A percentile compares a stretch with the other conserved stretches of the same genome.
phyloP scores from a whole-genome alignment of 1,284 basidiomycete genomes.

The Apiotrichum akiyoshidainum region DNA sequence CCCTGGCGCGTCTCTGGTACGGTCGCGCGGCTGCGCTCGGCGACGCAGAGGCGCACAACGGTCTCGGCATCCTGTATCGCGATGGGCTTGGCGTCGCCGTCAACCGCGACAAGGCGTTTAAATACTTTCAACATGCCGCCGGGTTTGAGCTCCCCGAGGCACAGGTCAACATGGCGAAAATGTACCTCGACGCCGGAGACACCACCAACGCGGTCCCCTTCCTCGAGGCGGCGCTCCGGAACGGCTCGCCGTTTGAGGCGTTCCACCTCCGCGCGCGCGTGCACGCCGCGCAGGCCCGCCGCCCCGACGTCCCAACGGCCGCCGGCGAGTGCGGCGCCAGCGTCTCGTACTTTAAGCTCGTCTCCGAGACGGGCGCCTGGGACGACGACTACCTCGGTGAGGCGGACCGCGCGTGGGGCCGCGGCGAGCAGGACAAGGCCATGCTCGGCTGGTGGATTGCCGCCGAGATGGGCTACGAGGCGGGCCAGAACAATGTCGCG shows the following conservation, averaged over 20 bases:
- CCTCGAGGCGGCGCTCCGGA: slow-evolving; percentile 76
- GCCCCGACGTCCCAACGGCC: slow-evolving; percentile 15
- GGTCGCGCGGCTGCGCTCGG: slow-evolving; percentile 74
- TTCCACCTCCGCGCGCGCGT: slow-evolving; percentile 86
- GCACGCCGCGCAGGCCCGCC: slow-evolving; percentile 61
- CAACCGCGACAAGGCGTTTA: slow-evolving; percentile 57
- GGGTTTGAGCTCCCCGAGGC: slow-evolving; percentile 81
- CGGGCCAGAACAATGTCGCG: slow-evolving; percentile 93
- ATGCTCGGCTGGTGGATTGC: slow-evolving; percentile 91
- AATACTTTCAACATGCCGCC: slow-evolving; percentile 77
- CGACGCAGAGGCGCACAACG: slow-evolving; percentile 83
- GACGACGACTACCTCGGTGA: slow-evolving; percentile 76
- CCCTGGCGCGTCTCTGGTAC: slow-evolving; percentile 87
- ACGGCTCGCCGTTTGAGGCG: slow-evolving; percentile 85
- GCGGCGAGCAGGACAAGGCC: slow-evolving; percentile 59
- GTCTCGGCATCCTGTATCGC: slow-evolving; percentile 83
- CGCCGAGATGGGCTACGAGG: slow-evolving; percentile 86
- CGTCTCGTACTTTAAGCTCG: slow-evolving; percentile 77
- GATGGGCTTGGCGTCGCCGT: slow-evolving; percentile 73
- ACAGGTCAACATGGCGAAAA: slow-evolving; percentile 82
- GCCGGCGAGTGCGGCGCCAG: slow-evolving; percentile 69
- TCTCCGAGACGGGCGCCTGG: slow-evolving; percentile 85
- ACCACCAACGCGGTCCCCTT: slow-evolving; percentile 60
- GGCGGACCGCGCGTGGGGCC: slow-evolving; percentile 74
- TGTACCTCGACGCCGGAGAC: slow-evolving; percentile 58